A percentile compares a stretch with the other conserved stretches of the same genome.
These are phyloP conservation scores for Candida oleophila DNA, from an alignment of 805 yeast species.

Conservation along the genomic window DNA sequence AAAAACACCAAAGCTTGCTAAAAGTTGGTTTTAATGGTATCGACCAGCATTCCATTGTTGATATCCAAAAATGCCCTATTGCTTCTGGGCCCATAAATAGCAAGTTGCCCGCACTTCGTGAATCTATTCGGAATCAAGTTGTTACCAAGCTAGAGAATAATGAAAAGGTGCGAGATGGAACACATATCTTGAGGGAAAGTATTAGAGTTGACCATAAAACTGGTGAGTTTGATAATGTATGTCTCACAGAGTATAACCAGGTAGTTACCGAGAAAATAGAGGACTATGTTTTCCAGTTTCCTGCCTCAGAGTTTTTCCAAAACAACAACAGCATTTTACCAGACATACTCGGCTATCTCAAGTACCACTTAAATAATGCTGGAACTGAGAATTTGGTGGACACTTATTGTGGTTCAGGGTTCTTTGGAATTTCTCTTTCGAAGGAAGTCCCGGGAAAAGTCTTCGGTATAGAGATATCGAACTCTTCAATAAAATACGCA, in stretches of 20 bases:
- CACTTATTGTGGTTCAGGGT: constrained; percentile 48
- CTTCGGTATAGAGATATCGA: constrained; percentile 42
- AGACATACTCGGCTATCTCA: constrained; percentile 29
- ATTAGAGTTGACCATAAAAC: constrained; percentile 26
- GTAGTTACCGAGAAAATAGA: constrained; percentile 36
- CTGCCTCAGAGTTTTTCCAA: constrained; percentile 41
- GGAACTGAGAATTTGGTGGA: constrained; percentile 32
- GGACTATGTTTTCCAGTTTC: constrained; percentile 36
- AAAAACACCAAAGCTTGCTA: constrained; percentile 5
- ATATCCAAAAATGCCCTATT: constrained; percentile 36
- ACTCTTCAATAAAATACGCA: constrained; percentile 32
- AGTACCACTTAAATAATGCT: constrained; percentile 12
- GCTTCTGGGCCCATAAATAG: constrained; percentile 32
- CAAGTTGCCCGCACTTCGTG: constrained; percentile 16
- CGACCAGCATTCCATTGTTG: constrained; percentile 23
- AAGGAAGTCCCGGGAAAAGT: constrained; percentile 32
- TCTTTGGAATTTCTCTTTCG: constrained; percentile 40
- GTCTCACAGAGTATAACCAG: constrained; percentile 24
- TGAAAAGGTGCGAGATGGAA: constrained; percentile 7
- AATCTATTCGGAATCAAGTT: constrained; percentile 6
- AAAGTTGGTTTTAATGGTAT: constrained; percentile 32
- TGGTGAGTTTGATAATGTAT: constrained; percentile 24
- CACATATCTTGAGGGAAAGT: constrained; percentile 34
- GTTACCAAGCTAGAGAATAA: constrained; percentile 1
- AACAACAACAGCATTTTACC: constrained; percentile 38